Base-by-base conservation (phyloP, 257 asterid genomes). In the Echium plantagineum region DNA sequence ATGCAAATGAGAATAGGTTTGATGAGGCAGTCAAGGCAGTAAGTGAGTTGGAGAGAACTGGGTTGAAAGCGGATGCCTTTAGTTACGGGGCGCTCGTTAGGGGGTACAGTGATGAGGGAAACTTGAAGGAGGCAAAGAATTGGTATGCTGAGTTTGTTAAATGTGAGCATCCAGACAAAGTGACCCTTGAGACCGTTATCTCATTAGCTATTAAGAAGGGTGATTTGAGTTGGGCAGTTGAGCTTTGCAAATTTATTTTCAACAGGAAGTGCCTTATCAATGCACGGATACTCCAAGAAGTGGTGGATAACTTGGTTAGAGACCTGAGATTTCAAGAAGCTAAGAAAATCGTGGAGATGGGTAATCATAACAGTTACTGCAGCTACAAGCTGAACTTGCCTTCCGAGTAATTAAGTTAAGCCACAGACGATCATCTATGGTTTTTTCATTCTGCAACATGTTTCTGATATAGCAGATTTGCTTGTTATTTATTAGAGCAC, bases 221-320 rank as follows among this genome's bases (percentile, higher is more conserved):
- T 46, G 85, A 76, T 67, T 71, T 68, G 51, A 72, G 61, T 73
- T 76, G 80, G 78, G 73, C 70, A 15, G 53, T 66, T 46, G 73
- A 76, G 73, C 73, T 80, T 57, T 80, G 80, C 75, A 58, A 66
- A 56, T 78, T 66, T 35, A 47, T 80, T 59, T 75, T 79, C 12
- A 55, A 74, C 42, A 57, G 38, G 20, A 80, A 76, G 52, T 64
- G 68, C 57, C 38, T 60, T 55, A 78, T 70, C 63, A 74, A 71
- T 26, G 66, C 28, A n/a, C 46, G 38, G 47, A 22, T 73, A 60
- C 63, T 80, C 72, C 85, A 80, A 58, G 61, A 66, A 26, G 85
- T 69, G 26, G 85, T 80, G 17, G 78, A 80, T 67, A 73, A 65
- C 19, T 52, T 80, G 72, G 72, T 71, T 32, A 60, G 62, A 53